These are phyloP conservation scores for Vanderwaltozyma yarrowii DNA, from an alignment of 805 yeast genomes.

Conservation along the genomic window DNA sequence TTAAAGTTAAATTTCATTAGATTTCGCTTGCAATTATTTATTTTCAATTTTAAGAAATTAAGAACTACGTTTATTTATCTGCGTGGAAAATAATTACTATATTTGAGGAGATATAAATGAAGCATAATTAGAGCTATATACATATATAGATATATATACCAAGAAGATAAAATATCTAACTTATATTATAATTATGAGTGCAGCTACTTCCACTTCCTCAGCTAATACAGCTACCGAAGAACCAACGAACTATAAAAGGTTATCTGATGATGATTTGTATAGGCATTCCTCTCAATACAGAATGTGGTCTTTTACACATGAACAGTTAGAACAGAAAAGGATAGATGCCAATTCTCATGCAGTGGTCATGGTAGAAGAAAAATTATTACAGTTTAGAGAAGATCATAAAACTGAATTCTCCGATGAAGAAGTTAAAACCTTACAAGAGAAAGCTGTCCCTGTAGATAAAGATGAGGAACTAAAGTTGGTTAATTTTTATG, in stretches of 20 bases:
- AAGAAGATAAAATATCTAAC: too few relatives aligned
- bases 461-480: constrained; percentile 64
- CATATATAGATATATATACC: too few relatives aligned
- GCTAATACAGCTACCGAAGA: constrained; percentile 2
- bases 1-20: too few relatives aligned
- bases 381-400: constrained; percentile 26
- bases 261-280: constrained; percentile 78
- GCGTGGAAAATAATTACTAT: too few relatives aligned
- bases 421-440: constrained; percentile 22
- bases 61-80: too few relatives aligned
- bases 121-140: too few relatives aligned
- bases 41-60: too few relatives aligned
- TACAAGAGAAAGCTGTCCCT: constrained; percentile 29
- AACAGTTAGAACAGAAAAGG: constrained; percentile 43
- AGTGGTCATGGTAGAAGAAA: constrained; percentile 23
- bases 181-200: too few relatives aligned
- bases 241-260: constrained; percentile 24
- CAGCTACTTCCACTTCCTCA: too few relatives aligned
- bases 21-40: too few relatives aligned
- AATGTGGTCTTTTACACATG: constrained; percentile 71
- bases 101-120: too few relatives aligned
- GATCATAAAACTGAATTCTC: constrained; percentile 19
- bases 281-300: constrained; percentile 78
- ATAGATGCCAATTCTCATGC: constrained; percentile 48
- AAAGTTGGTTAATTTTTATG: constrained; percentile 56